Conservation (phyloP, 1,284 basidiomycete species). For the Ceratobasidium sp. region DNA sequence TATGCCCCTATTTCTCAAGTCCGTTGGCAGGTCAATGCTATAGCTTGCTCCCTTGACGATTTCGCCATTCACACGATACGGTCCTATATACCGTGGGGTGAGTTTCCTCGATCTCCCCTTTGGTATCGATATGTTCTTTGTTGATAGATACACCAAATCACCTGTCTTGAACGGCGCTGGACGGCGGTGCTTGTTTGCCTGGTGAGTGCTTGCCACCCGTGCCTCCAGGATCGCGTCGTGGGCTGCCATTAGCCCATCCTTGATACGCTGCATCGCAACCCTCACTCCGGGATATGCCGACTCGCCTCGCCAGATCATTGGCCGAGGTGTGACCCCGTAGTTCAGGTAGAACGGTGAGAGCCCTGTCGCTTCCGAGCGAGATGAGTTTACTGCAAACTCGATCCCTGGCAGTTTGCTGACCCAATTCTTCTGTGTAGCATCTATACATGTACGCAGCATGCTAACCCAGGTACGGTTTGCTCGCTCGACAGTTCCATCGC, state of each 20-base stretch:
- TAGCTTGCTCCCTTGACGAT: constrained; percentile 52
- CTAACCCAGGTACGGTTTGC: constrained; percentile 60
- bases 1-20: constrained; percentile 50
- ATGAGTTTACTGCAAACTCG: constrained; percentile 58
- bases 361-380: constrained; percentile 53
- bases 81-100: constrained; percentile 56
- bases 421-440: constrained; percentile 59
- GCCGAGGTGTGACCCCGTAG: constrained; percentile 52
- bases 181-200: constrained; percentile 54
- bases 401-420: constrained; percentile 57
- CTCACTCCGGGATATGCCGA: constrained; percentile 53
- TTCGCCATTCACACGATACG: constrained; percentile 53
- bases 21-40: constrained; percentile 53
- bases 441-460: constrained; percentile 58
- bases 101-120: constrained; percentile 55
- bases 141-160: constrained; percentile 55
- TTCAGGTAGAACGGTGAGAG: constrained; percentile 59
- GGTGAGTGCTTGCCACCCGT: constrained; percentile 52
- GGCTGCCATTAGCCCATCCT: constrained; percentile 53
- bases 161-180: not conserved
- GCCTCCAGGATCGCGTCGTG: constrained; percentile 57
- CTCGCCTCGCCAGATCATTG: constrained; percentile 54
- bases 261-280: constrained; percentile 53
- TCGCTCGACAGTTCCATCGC: constrained; percentile 60
- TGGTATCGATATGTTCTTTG: constrained; percentile 54